Base-by-base conservation (phyloP, 2,329 filamentous ascomycete species). In the Microthyrium microscopicum region DNA sequence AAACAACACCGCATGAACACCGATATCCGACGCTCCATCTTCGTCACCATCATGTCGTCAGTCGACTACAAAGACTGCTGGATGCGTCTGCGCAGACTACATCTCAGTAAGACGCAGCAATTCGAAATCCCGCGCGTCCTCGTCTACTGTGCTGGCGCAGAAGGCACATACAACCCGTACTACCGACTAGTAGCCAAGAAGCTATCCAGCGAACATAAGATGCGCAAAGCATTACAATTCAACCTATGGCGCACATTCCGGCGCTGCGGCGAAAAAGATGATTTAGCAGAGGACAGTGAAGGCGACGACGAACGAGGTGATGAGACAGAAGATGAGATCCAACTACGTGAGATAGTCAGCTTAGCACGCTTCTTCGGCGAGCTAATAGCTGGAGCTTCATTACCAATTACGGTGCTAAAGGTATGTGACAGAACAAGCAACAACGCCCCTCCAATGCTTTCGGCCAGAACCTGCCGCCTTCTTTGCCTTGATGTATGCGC, bases 141-240 rank as follows among this genome's bases (percentile, higher is more conserved):
- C 19, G 67, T 94, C 6, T 84, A 89, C 44, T 94, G 85, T 49
- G 76, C 77, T 1, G 81, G 81, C 27, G 77, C 78, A 3, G 89
- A 95, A 56, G 64, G 76, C 36, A 64, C 66, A 1, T 92, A 94
- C 55, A 98, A 98, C 46, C 81, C 80, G 1, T 98, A 92, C 57
- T 98, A 98, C 51, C 80, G 81, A 0, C 62, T 93, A 1, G 75
- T 98, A 24, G 84, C 83, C 7, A 71, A 70, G 30, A 75, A 76
- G 41, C 65, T 94, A 6, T 91, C 84, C 47, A 62, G 63, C 3
- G 80, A 85, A 39, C 73, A 73, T 42, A 73, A 74, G 44, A 66
- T 91, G 43, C 72, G 73, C 40, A 87, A 87, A 57, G 76, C 81
- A 2, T 91, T 95, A 49, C 81, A 89, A 49, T 84, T 87, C 46